Conservation (phyloP, 2,329 filamentous ascomycete species). For the Exophiala viscosa region DNA sequence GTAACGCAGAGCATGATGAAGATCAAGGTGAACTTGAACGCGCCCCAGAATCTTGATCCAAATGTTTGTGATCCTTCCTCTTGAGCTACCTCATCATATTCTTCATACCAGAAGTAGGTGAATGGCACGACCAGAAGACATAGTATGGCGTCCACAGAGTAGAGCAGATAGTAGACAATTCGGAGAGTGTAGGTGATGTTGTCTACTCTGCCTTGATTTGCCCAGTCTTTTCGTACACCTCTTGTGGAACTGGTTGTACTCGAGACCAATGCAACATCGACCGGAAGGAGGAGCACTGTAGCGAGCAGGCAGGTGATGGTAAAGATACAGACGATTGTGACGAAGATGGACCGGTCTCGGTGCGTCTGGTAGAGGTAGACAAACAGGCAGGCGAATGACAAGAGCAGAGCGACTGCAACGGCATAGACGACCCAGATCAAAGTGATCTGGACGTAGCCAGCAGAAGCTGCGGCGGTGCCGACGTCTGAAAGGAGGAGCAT, state of each 20-base stretch:
- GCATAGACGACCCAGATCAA: constrained; percentile 95
- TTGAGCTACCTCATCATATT: constrained; percentile 86
- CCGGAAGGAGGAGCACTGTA: constrained; percentile 85
- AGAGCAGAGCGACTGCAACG: constrained; percentile 71
- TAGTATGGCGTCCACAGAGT: constrained; percentile 84
- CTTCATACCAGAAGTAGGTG: constrained; percentile 97
- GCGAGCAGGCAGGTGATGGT: constrained; percentile 84
- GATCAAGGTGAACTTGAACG: constrained; percentile 82
- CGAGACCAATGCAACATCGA: constrained; percentile 92
- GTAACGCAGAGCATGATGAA: constrained; percentile 73
- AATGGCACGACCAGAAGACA: constrained; percentile 90
- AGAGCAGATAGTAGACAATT: constrained; percentile 87
- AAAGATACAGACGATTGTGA: constrained; percentile 80
- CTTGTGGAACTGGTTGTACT: constrained; percentile 72
- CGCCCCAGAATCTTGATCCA: constrained; percentile 70
- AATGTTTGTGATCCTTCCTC: constrained; percentile 73
- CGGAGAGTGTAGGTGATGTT: constrained; percentile 76
- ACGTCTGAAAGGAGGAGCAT: no score
- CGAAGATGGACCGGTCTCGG: constrained; percentile 75
- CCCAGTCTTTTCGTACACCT: constrained; percentile 91
- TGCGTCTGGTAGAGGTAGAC: constrained; percentile 90
- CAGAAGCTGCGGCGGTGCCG: constrained; percentile 47
- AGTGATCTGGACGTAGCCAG: constrained; percentile 68
- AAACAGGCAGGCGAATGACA: constrained; percentile 75
- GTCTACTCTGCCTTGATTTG: constrained; percentile 73